Conservation (phyloP, 345 rosid species). For the Aquilaria yunnanensis region DNA sequence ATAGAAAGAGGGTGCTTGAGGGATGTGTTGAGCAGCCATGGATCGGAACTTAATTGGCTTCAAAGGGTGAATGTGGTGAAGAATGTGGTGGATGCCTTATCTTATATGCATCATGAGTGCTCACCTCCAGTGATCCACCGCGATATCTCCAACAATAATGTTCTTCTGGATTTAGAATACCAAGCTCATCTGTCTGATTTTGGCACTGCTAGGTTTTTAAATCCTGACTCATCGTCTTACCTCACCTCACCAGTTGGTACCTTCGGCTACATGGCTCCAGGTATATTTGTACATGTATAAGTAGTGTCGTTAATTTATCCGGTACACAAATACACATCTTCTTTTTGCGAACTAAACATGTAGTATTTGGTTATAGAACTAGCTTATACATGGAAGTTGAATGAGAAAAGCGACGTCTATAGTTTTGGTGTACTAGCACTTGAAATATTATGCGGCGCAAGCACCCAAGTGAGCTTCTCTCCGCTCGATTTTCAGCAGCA, state of each 20-base stretch:
- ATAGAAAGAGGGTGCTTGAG: slow-evolving; percentile 11
- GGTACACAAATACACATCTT: not conserved
- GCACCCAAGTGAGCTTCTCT: slow-evolving; percentile 17
- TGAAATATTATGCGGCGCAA: slow-evolving; percentile 17
- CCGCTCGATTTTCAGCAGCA: slow-evolving; percentile 1
- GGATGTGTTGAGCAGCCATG: not conserved
- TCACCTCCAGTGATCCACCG: slow-evolving; percentile 4
- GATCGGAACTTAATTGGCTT: not conserved
- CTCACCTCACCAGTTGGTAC: slow-evolving; percentile 10
- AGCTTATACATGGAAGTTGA: slow-evolving; percentile 2
- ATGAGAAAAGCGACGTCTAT: slow-evolving; percentile 14
- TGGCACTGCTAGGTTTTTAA: slow-evolving; percentile 12
- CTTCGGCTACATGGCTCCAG: slow-evolving; percentile 16
- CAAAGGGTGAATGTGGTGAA: slow-evolving; percentile 7
- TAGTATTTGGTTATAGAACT: not conserved
- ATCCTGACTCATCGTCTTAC: slow-evolving; percentile 1
- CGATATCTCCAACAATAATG: slow-evolving; percentile 13
- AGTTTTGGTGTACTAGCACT: slow-evolving; percentile 16
- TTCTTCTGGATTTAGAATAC: slow-evolving; percentile 6
- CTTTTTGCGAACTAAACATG: not conserved
- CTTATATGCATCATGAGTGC: slow-evolving; percentile 17
- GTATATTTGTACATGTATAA: not conserved
- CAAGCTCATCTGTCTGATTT: no score
- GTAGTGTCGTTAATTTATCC: no score
- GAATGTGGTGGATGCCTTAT: slow-evolving; percentile 10